Evolutionary conservation across 345 rosid species (phyloP), one percentile per base, ranked within the genome.

Genomic region (Corchorus olitorius): DNA sequence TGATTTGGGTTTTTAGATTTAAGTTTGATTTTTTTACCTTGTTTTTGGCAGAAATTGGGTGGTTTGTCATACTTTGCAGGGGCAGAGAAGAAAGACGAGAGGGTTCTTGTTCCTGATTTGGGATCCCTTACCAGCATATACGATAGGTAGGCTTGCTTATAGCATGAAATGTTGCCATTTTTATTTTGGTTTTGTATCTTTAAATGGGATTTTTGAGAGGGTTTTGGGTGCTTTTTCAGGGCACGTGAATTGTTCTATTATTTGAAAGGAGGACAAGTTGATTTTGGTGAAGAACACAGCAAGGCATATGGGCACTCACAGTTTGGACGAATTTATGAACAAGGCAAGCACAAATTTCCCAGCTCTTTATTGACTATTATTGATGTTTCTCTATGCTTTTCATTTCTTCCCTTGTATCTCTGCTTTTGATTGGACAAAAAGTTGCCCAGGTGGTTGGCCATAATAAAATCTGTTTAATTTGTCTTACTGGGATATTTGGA

Each of bases 281-380:
- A 97, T 86, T 97, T 84, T 59, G 98, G 99, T n/a, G 90, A 89
- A 84, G 97, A 91, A 73, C 99, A 97, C 72, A 97, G 99, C 87
- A 85, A 73, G 65, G 90, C 91, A 80, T 97, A 85, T 77, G 96
- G 98, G n/a, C 99, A 97, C 65, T 87, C 93, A 2, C 97, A 88
- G 65, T 94, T 90, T 64, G 99, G 99, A 66, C 83, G 97, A 81
- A 69, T 69, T 41, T 97, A 97, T 83, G 91, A 87, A 64, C 88
- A 84, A 87, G 99, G 99, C 91, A 75, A 68, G 49, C 41, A 19
- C 5, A 63, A 22, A 56, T 46, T 72, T 59, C 46, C 59, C 7
- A 64, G 9, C 55, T 19, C 14, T 53, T 49, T 55, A 41, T 61
- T 64, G 14, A 14, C 15, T 0, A 52, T 71, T 72, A 9, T 70